A percentile compares a stretch with the other conserved stretches of the same genome.
phyloP scores from a whole-genome alignment of 495 filamentous ascomycete genomes.

The Opeltia flavorubescens region DNA sequence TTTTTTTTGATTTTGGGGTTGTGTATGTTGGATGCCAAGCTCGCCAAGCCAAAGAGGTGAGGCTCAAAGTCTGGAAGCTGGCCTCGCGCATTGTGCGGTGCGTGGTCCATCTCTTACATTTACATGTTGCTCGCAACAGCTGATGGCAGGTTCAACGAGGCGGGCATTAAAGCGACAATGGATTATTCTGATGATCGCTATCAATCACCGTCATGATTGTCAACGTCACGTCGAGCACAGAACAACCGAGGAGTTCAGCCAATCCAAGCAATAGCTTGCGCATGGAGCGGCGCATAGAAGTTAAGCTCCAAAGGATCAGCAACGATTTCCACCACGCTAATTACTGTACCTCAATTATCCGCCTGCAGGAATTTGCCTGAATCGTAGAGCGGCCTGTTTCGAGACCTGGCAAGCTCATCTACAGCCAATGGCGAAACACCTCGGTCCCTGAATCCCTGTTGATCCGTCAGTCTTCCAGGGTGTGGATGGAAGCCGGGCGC shows the following conservation, averaged over 20 bases:
- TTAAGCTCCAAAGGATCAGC: conserved; percentile 1
- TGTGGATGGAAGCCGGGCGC: background rate
- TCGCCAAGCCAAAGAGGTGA: too few species aligned
- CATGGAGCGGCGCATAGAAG: background rate
- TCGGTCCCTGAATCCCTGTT: background rate
- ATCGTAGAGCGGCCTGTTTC: background rate
- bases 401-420: background rate
- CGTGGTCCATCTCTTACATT: too few species aligned
- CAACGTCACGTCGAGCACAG: too few species aligned
- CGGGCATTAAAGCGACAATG: too few species aligned
- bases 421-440: background rate
- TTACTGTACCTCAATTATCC: background rate
- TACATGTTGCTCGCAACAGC: too few species aligned
- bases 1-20: background rate
- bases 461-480: background rate
- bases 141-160: too few species aligned
- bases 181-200: too few species aligned
- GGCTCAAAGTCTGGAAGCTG: too few species aligned
- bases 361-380: background rate
- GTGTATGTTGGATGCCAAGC: too few species aligned
- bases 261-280: background rate
- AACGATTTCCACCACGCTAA: background rate
- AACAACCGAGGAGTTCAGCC: too few species aligned
- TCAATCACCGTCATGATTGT: too few species aligned
- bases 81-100: too few species aligned